These are phyloP conservation scores for Microsporum audouinii DNA, from an alignment of 2,329 filamentous ascomycete genomes.

Conservation along the genomic window DNA sequence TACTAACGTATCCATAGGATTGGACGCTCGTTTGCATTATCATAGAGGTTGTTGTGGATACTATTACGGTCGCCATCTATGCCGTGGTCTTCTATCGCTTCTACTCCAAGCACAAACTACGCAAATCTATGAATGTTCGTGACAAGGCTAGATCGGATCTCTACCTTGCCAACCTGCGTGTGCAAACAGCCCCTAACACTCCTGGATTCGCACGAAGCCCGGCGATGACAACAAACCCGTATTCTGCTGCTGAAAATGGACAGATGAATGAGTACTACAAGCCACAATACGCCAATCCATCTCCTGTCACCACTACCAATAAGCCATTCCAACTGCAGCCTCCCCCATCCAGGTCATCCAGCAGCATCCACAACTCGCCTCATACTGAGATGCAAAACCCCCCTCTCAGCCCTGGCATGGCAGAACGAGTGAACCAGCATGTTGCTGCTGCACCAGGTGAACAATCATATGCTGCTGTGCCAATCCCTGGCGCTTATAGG, in stretches of 20 bases:
- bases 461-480: slow-evolving; percentile 71
- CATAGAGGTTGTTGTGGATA: slow-evolving; percentile 88
- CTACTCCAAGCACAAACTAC: slow-evolving; percentile 88
- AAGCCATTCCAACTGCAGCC: slow-evolving; percentile 73
- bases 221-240: slow-evolving; percentile 38
- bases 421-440: slow-evolving; percentile 49
- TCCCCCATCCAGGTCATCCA: slow-evolving; percentile 53
- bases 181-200: slow-evolving; percentile 88
- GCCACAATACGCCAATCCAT: slow-evolving; percentile 47
- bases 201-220: slow-evolving; percentile 70
- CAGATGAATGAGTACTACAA: slow-evolving; percentile 24
- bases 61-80: slow-evolving; percentile 85
- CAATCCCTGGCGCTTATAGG: slow-evolving; percentile 76
- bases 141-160: slow-evolving; percentile 90
- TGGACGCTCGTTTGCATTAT: slow-evolving; percentile 95
- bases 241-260: slow-evolving; percentile 44
- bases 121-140: slow-evolving; percentile 92
- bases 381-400: slow-evolving; percentile 36
- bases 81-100: slow-evolving; percentile 93
- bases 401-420: slow-evolving; percentile 20
- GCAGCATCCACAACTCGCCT: slow-evolving; percentile 56
- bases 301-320: slow-evolving; percentile 43
- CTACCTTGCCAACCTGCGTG: slow-evolving; percentile 74
- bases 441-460: slow-evolving; percentile 65
- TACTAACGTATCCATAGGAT: slow-evolving; percentile 46